Evolutionary conservation across 2,329 filamentous ascomycete genomes (phyloP).

Genomic region (Tolypocladium ophioglossoides): DNA sequence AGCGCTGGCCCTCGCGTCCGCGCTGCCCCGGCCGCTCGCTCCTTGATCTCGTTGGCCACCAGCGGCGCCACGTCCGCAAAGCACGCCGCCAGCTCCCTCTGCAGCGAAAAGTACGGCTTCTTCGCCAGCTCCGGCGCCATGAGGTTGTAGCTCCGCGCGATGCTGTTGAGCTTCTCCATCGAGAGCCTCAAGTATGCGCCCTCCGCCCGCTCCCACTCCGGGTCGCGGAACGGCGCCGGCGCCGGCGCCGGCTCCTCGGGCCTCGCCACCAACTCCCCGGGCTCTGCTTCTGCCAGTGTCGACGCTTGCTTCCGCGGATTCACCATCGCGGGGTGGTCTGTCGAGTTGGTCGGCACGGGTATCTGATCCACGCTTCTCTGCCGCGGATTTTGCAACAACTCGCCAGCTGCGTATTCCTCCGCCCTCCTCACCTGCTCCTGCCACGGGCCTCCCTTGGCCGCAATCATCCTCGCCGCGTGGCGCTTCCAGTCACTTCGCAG

Average conservation of each 20-base stretch:
- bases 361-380: conserved; percentile 30
- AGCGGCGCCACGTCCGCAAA: conserved; percentile 78
- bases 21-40: conserved; percentile 44
- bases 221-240: conserved; percentile 63
- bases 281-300: conserved; percentile 5
- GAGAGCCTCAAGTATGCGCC: conserved; percentile 64
- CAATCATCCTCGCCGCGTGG: conserved; percentile 69
- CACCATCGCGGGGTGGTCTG: conserved; percentile 36
- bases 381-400: conserved; percentile 53
- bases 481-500: conserved; percentile 75
- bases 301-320: conserved; percentile 19
- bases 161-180: conserved; percentile 65
- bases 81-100: conserved; percentile 70
- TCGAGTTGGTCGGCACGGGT: conserved; percentile 33
- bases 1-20: conserved; percentile 11
- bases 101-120: conserved; percentile 80
- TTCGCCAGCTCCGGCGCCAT: conserved; percentile 89
- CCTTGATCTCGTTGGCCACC: conserved; percentile 60
- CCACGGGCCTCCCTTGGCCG: conserved; percentile 64
- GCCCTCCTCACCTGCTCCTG: conserved; percentile 64
- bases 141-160: conserved; percentile 84
- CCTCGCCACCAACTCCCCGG: neutral
- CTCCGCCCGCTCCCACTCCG: conserved; percentile 64
- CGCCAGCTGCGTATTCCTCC: conserved; percentile 63
- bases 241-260: conserved; percentile 11